Evolutionary conservation across 1,284 basidiomycete species (phyloP), one percentile per base, ranked within the genome.

Genomic region (Cerrena zonata): DNA sequence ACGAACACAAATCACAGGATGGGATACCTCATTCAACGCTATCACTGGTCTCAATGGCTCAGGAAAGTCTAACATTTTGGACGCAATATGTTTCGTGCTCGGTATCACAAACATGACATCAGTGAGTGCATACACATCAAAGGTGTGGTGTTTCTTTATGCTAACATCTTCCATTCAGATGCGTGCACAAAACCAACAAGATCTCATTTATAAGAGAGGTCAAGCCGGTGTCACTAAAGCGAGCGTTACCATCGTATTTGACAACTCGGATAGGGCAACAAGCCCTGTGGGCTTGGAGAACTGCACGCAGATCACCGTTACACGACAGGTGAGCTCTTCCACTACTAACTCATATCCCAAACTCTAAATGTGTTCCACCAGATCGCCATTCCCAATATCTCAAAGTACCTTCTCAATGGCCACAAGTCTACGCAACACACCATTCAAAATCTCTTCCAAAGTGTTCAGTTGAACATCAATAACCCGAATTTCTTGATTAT

Each of bases 401-500:
- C 91, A n/a, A 99, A 99, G 63, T 99, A 97, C 69, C 82, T 99
- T 11, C 74, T 99, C 51, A 99, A 98, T 63, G 96, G 96, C 0
- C 96, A 98, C 75, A 96, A 95, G 65, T 80, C 93, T 2, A 86
- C 87, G 4, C 92, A 97, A 58, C 84, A 92, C 55, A 78, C 78
- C 0, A 84, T 99, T 1, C 95, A 97, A 62, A 91, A 87, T 45
- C 78, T 99, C 37, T 99, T 99, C 65, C 96, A 99, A 67, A 89
- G 91, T 36, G 94, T 99, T 0, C 94, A 98, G 69, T 83, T 99
- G 61, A 99, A 99, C 69, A 99, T 99, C 79, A 99, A 99, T 73
- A 99, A 98, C 68, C 96, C 96, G 43, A 99, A 99, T 67, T 99
- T 99, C 72, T 79, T 99, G 55, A 99, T 99, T 69, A 99, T 99